phyloP scores from a whole-genome alignment of 176 grass and related monocot species.

The Cenchrus americanus region DNA sequence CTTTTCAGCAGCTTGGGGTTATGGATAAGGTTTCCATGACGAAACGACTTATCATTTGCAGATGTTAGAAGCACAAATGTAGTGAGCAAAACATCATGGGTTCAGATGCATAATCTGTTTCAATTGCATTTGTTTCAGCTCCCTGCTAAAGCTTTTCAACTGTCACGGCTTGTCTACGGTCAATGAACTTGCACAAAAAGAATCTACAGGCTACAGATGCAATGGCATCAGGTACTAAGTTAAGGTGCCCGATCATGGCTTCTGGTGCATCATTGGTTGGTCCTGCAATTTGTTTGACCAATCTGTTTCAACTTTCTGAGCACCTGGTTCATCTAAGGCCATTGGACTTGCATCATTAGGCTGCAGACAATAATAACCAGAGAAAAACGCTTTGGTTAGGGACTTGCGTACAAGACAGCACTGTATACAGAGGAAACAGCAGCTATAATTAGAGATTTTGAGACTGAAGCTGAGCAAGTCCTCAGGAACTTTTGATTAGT shows the following conservation, averaged over 20 bases:
- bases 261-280: conserved; percentile 36
- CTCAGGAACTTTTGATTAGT: neutral
- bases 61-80: neutral
- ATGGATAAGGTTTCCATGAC: neutral
- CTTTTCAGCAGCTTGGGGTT: neutral
- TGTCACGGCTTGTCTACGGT: neutral
- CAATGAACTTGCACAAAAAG: conserved; percentile 21
- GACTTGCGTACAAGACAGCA: neutral
- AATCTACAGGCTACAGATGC: conserved; percentile 33
- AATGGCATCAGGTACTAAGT: conserved; percentile 33
- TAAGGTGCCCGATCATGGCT: conserved; percentile 30
- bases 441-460: neutral
- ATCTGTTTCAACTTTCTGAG: conserved; percentile 43
- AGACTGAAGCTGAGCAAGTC: neutral
- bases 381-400: neutral
- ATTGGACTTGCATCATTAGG: conserved; percentile 49
- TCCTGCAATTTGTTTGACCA: conserved; percentile 52
- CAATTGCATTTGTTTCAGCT: conserved; percentile 14
- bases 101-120: conserved; percentile 16
- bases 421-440: neutral
- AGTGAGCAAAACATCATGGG: neutral
- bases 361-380: conserved; percentile 19
- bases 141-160: neutral
- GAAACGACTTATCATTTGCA: neutral
- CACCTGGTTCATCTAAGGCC: conserved; percentile 51